These are phyloP conservation scores for Quercus dentata DNA, from an alignment of 306 rosid species.

Conservation along the genomic window DNA sequence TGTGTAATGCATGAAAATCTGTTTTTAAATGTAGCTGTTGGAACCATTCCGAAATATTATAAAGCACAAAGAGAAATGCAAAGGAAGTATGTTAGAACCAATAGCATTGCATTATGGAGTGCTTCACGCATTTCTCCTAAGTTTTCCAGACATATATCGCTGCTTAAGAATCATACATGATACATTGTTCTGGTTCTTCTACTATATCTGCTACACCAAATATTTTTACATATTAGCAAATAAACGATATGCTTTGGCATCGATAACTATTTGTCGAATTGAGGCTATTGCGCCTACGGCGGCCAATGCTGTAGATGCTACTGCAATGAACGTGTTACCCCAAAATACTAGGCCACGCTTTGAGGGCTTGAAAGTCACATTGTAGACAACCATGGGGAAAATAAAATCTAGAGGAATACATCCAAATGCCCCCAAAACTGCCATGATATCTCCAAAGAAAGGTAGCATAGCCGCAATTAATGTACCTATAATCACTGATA, in stretches of 20 bases:
- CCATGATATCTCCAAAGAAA: conserved; percentile 78
- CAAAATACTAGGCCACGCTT: conserved; percentile 45
- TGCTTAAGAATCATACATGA: background rate
- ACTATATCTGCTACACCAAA: background rate
- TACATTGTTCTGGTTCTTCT: background rate
- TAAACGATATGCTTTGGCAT: conserved; percentile 61
- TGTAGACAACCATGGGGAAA: conserved; percentile 72
- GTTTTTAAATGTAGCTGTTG: too few species aligned
- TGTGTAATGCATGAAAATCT: too few species aligned
- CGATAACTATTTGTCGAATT: conserved; percentile 60
- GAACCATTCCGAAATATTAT: background rate
- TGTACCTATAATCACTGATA: conserved; percentile 58
- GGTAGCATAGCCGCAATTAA: conserved; percentile 78
- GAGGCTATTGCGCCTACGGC: conserved; percentile 71
- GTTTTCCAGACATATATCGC: background rate
- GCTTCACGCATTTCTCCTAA: background rate
- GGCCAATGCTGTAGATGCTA: conserved; percentile 44
- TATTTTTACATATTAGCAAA: conserved; percentile 52
- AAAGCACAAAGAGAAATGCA: background rate
- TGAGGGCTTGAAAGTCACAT: conserved; percentile 76
- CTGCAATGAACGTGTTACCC: conserved; percentile 59
- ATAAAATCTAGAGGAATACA: conserved; percentile 79
- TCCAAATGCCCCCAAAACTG: conserved; percentile 79
- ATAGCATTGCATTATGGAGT: background rate
- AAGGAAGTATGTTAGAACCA: background rate